Conservation (phyloP, 1,139 yeast genomes). For the Debaryomyces subglobosus region DNA sequence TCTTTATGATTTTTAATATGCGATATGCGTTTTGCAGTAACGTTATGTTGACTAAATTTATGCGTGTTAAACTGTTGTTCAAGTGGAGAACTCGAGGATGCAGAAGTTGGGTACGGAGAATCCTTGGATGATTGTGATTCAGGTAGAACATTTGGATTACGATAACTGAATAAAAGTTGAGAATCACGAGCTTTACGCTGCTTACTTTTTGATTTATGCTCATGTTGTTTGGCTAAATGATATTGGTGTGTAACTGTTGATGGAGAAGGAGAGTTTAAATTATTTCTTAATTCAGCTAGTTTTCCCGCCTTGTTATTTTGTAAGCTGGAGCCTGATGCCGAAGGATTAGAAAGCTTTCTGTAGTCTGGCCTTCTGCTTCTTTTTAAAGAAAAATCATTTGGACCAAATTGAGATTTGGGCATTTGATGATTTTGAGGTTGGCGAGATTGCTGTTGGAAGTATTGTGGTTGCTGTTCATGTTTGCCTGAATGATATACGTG, state of each 20-base stretch:
- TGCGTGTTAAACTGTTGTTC: slow-evolving; percentile 20
- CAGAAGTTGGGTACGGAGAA: slow-evolving; percentile 26
- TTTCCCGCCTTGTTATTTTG: slow-evolving; percentile 35
- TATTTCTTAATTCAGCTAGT: slow-evolving; percentile 36
- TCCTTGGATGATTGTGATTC: slow-evolving; percentile 15
- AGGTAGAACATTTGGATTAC: slow-evolving; percentile 23
- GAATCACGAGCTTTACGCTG: slow-evolving; percentile 28
- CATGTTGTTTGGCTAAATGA: slow-evolving; percentile 6
- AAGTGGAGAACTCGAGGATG: slow-evolving; percentile 17
- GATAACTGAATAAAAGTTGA: slow-evolving; percentile 37
- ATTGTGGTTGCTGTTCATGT: neutral
- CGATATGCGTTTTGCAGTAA: slow-evolving; percentile 22
- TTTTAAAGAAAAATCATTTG: slow-evolving; percentile 36
- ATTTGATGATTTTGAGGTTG: neutral
- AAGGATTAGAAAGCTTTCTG: slow-evolving; percentile 28
- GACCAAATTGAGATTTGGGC: neutral
- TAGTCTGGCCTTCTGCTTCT: slow-evolving; percentile 48
- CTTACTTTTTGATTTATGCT: slow-evolving; percentile 7
- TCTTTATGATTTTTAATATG: slow-evolving; percentile 16
- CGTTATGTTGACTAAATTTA: slow-evolving; percentile 20
- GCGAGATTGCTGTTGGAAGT: neutral
- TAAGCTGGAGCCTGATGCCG: slow-evolving; percentile 28
- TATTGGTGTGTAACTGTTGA: slow-evolving; percentile 8
- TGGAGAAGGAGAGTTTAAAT: slow-evolving; percentile 19
- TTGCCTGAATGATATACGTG: neutral